phyloP scores from a whole-genome alignment of 2,329 filamentous ascomycete genomes.

The Furcasterigmium sp. region DNA sequence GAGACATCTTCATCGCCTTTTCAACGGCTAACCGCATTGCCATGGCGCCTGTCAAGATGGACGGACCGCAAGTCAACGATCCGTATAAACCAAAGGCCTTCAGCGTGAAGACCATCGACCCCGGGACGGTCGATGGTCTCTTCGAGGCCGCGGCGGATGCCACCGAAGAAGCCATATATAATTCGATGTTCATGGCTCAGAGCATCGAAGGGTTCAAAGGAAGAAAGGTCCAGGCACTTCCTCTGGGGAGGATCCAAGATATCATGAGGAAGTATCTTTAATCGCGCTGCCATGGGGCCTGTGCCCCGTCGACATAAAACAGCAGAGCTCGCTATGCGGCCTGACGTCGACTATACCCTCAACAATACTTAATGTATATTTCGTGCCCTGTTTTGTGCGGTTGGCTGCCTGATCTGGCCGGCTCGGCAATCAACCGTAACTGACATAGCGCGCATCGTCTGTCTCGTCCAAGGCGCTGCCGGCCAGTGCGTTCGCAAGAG shows the following conservation, averaged over 20 bases:
- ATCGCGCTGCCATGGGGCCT: not conserved
- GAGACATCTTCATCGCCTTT: slow-evolving; percentile 64
- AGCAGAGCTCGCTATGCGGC: not conserved
- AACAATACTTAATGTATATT: no score
- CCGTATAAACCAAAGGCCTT: slow-evolving; percentile 29
- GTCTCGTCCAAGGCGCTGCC: no score
- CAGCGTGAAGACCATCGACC: slow-evolving; percentile 44
- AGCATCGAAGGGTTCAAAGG: slow-evolving; percentile 50
- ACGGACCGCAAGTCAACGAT: slow-evolving; percentile 29
- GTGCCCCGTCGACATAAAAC: not conserved
- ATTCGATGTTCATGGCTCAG: slow-evolving; percentile 56
- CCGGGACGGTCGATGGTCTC: slow-evolving; percentile 54
- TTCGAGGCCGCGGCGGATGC: slow-evolving; percentile 59
- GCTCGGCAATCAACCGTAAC: no score
- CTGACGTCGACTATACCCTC: not conserved
- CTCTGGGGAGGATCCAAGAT: slow-evolving; percentile 37
- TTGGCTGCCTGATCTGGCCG: no score
- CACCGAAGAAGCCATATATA: slow-evolving; percentile 62
- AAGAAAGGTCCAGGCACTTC: slow-evolving; percentile 42
- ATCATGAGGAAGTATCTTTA: slow-evolving; percentile 33
- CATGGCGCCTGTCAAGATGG: slow-evolving; percentile 30
- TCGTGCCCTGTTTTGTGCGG: no score
- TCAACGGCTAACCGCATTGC: slow-evolving; percentile 53
- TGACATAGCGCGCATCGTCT: no score
- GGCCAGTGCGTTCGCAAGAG: no score